Evolutionary conservation across 306 rosid genomes (phyloP).

Genomic region (Cucumis hystrix): DNA sequence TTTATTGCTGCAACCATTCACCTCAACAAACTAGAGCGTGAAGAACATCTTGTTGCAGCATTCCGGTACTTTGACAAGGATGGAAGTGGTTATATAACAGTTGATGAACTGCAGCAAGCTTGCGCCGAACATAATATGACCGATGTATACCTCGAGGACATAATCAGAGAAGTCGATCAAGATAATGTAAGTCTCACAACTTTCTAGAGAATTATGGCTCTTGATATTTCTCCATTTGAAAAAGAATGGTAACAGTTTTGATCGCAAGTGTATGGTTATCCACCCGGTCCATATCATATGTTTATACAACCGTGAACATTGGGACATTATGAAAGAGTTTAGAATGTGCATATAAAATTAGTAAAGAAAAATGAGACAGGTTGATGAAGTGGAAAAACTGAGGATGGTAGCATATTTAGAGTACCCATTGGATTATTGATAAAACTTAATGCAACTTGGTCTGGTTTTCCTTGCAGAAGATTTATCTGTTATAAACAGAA

Average conservation of each 20-base stretch:
- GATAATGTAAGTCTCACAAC: slow-evolving; percentile 44
- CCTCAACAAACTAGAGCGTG: slow-evolving; percentile 73
- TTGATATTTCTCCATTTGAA: neutral
- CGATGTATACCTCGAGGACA: slow-evolving; percentile 51
- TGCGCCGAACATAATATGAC: slow-evolving; percentile 61
- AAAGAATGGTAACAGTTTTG: neutral
- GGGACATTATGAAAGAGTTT: neutral
- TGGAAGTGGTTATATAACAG: slow-evolving; percentile 66
- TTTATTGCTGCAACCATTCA: slow-evolving; percentile 71
- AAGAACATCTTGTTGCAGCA: slow-evolving; percentile 67
- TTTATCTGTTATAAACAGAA: neutral
- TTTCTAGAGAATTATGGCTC: neutral
- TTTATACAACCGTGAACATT: no score
- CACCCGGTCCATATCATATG: neutral
- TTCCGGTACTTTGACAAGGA: slow-evolving; percentile 71
- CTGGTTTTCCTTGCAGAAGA: slow-evolving; percentile 4
- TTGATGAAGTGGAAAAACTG: neutral
- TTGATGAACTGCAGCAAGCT: slow-evolving; percentile 77
- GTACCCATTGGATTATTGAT: neutral
- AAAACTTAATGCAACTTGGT: neutral
- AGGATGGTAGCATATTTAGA: neutral
- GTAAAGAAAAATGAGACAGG: neutral
- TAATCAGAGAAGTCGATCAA: slow-evolving; percentile 65
- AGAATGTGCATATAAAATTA: neutral
- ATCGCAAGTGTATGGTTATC: neutral